Base-by-base conservation (phyloP, 176 grass and related monocot species). In the Aegilops umbellulata region DNA sequence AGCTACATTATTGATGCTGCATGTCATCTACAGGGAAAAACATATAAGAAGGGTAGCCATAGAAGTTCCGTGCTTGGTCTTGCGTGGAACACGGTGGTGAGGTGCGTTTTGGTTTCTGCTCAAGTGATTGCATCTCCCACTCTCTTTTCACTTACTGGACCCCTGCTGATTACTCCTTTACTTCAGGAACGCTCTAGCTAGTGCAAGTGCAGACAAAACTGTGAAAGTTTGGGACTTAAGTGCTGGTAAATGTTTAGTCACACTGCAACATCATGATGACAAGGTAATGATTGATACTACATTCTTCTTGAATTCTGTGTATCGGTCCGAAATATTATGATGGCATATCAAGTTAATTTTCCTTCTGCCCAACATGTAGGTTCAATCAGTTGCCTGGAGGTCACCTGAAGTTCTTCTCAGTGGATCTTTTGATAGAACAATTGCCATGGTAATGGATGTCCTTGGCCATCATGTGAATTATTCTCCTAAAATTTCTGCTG, bases 21-120 rank as follows among this genome's bases (percentile, higher is more conserved):
- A 72, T 82, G 30, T 27, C 77, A 62, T 4, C 8, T 30, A 1
- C 85, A 91, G 89, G 61, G 46, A 80, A 98, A 88, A 57, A 57
- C 19, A 32, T 98, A 86, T 57, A 98, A 89, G 77, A 95, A 92
- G 60, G 90, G 93, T 20, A 57, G 51, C 47, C 96, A 98, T 84
- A 91, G 64, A 90, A 89, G 84, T 67, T 91, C 96, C 57, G 96
- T 98, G 84, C 96, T 98, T 86, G 93, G 96, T 65, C 93, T 98
- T 86, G 93, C 92, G 73, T 98, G 93, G 96, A 98, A 98, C 81
- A 86, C 94, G 90, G 93, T 95, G 81, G 92, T 98, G 78, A 94
- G 96, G 96, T 98, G 86, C 75, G 79, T 70, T 90, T 86, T 80
- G 32, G 15, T 84, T 85, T 89, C 10, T 35, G 64, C 27, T 82